A percentile compares a stretch with the other conserved stretches of the same genome.
phyloP scores from a whole-genome alignment of 2,329 filamentous ascomycete genomes.

The Ambrosiella xylebori region DNA sequence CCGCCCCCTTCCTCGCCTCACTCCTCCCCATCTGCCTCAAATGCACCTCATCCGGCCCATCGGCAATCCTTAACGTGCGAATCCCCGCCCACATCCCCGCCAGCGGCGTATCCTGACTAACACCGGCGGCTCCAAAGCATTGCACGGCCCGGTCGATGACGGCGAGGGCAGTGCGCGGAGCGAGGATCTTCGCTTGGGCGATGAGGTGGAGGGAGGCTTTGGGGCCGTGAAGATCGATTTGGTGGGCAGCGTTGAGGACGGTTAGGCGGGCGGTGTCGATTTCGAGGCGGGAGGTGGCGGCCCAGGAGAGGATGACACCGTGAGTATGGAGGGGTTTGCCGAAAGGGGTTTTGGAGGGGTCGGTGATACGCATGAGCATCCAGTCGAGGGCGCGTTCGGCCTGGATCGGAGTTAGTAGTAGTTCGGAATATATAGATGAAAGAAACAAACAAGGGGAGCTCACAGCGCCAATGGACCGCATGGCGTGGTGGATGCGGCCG shows the following conservation, averaged over 20 bases:
- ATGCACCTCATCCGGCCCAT: conserved; percentile 95
- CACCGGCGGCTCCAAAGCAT: conserved; percentile 76
- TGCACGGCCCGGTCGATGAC: conserved; percentile 93
- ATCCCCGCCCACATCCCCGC: conserved; percentile 68
- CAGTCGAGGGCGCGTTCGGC: conserved; percentile 84
- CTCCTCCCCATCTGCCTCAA: conserved; percentile 64
- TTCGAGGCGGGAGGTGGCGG: conserved; percentile 79
- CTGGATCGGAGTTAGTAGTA: conserved; percentile 19
- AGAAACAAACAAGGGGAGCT: conserved; percentile 17
- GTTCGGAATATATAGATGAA: not conserved
- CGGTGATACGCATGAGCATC: conserved; percentile 89
- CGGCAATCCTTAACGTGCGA: conserved; percentile 68
- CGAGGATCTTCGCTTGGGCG: conserved; percentile 83
- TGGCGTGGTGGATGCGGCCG: conserved; percentile 92
- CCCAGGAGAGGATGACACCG: conserved; percentile 88
- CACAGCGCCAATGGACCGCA: conserved; percentile 79
- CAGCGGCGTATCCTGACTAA: conserved; percentile 86
- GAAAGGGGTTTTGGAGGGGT: conserved; percentile 78
- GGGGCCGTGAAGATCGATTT: conserved; percentile 77
- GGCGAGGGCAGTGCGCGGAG: conserved; percentile 62
- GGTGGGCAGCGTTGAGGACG: conserved; percentile 86
- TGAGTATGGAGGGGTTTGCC: conserved; percentile 75
- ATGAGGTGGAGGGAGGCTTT: conserved; percentile 88
- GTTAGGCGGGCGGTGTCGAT: conserved; percentile 82
- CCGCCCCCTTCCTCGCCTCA: conserved; percentile 54